Base-by-base conservation (phyloP, 805 yeast genomes). In the Vanderwaltozyma verrucispora region DNA sequence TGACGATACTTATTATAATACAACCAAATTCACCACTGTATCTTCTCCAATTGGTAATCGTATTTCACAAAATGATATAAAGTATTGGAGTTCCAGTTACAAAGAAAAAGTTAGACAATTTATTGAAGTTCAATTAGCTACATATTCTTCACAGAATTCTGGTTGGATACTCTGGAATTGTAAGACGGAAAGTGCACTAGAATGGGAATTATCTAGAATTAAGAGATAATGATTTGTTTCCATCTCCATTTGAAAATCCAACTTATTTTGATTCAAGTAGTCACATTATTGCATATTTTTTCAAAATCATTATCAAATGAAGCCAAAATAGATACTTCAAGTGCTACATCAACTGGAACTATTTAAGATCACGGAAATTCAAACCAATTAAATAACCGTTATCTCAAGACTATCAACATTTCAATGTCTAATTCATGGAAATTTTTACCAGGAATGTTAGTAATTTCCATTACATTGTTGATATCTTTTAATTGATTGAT, bases 91-190 rank as follows among this genome's bases (percentile, higher is more conserved):
- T 1, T 16, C 28, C 2, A 50, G 59, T 13, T 66, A 69, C 33
- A 69, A 60, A 40, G 49, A 45, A 3, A 56, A 72, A 30, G 70
- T 73, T 9, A 63, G 84, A 40, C 69, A 65, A 48, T 71, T 69
- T 44, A 64, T 79, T 28, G 84, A 79, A 49, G 74, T 72, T 29
- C 86, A 80, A 50, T 51, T 79, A 37, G 73, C 74, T 34, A 64
- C 72, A 21, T 79, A 67, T 51, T 62, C 61, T 16, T 49, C 53
- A n/a, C 46, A 62, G 37, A 63, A 68, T 26, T 60, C 62, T 10
- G 86, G 86, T 0, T 79, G 78, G 74, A 70, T 78, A 28, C 79
- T 77, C 49, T 80, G 86, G 87, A 74, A 75, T 47, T 78, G 69
- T 62, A 78, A 77, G 52, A 77, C 84, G 0, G 87, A 80, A 49